These are phyloP conservation scores for Oehlia diaphana DNA, from an alignment of 192 early-diverging fungal species.

Conservation along the genomic window DNA sequence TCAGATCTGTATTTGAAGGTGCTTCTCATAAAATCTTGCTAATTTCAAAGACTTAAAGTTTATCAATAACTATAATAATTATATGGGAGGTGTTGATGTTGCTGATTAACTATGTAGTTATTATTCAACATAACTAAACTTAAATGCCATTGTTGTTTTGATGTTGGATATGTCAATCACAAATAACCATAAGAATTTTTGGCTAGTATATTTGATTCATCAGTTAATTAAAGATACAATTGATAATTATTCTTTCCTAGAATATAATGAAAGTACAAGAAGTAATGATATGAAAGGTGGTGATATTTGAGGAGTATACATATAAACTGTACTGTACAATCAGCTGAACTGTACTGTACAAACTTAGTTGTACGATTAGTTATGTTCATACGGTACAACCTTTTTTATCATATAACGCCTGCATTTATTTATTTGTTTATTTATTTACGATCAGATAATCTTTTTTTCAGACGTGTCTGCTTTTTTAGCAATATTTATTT, in stretches of 20 bases:
- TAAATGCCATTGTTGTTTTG: background rate
- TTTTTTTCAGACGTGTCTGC: no score
- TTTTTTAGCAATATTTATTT: no score
- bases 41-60: no score
- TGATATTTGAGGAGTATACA: background rate
- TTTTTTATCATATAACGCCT: no score
- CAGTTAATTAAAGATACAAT: background rate
- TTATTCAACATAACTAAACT: background rate
- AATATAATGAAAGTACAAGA: background rate
- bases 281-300: background rate
- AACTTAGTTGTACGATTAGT: no score
- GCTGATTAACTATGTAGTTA: no score
- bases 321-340: no score
- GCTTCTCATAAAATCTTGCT: no score
- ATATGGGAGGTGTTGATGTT: constrained; percentile 28
- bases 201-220: background rate
- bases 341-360: no score
- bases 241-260: background rate
- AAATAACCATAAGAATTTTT: background rate
- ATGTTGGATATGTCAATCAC: background rate
- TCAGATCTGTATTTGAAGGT: constrained; percentile 21
- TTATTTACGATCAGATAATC: no score
- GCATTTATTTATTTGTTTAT: no score
- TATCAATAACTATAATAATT: constrained; percentile 29
- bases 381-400: no score